Base-by-base conservation (phyloP, 495 filamentous ascomycete genomes). In the Penicillium parvum region DNA sequence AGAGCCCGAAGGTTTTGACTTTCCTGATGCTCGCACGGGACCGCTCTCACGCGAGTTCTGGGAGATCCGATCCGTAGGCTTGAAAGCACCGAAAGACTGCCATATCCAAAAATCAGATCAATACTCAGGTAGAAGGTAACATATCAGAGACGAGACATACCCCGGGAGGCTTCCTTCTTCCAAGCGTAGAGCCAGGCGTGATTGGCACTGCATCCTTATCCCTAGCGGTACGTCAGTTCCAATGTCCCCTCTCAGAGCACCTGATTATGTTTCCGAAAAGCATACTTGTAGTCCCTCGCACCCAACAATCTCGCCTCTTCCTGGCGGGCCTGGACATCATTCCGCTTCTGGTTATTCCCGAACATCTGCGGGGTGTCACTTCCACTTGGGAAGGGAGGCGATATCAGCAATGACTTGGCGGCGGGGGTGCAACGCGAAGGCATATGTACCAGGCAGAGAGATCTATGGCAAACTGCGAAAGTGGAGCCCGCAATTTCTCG, bases 1-100 rank as follows among this genome's bases (percentile, higher is more conserved):
- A 8, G 27, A 15, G 15, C 17, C 10, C 19, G 34, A 17, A 22
- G 9, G 25, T n/a, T 11, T 47, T 39, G 47, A 2, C 32, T 56
- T 58, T 10, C 61, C 58, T 20, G 37, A 51, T 4, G 61, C 63
- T 35, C 62, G 65, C 16, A 69, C 55, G n/a, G 69, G 62, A 5
- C 66, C 68, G 40, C 68, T 73, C 7, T 63, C 54, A 26, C 59
- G 59, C 14, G 52, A 26, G 20, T 59, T 61, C 2, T 33, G 23
- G 3, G 64, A 61, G 32, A 73, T 52, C 17, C 42, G 52, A 35
- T 73, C 53, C 0, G 52, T 29, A 1, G 67, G 64, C 14, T 47
- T 57, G 30, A 60, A 62, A 6, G 52, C 44, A 19, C 41, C 38
- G 8, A n/a, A 40, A 7, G 46, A 32, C 53, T 51, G 18, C 14